Evolutionary conservation across 495 filamentous ascomycete species (phyloP).

Genomic region (Opeltia flavorubescens): DNA sequence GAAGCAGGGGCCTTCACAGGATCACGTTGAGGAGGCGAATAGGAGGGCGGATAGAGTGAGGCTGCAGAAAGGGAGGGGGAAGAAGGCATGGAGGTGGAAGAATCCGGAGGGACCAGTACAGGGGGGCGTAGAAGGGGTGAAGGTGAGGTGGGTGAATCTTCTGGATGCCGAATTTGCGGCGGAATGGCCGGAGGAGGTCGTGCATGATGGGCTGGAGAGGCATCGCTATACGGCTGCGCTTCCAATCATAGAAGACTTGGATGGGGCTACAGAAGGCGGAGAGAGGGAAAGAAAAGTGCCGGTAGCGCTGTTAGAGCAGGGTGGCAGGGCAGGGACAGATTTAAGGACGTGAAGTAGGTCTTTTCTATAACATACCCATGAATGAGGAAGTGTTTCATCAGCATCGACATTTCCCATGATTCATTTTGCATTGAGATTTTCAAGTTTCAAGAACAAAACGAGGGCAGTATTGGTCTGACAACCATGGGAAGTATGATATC

Average conservation of each 20-base stretch:
- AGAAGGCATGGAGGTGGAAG: slow-evolving; percentile 20
- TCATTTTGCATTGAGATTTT: neutral
- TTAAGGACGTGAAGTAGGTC: neutral
- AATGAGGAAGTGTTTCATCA: too few relatives aligned
- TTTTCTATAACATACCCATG: too few relatives aligned
- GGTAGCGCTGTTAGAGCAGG: neutral
- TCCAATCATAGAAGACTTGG: neutral
- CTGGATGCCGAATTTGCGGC: slow-evolving; percentile 50
- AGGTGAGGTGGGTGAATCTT: slow-evolving; percentile 58
- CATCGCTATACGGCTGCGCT: slow-evolving; percentile 16
- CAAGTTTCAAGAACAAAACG: too few relatives aligned
- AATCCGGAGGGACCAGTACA: slow-evolving; percentile 5
- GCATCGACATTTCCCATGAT: too few relatives aligned
- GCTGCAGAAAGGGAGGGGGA: slow-evolving; percentile 21
- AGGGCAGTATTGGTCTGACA: neutral
- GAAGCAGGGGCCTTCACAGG: slow-evolving; percentile 20
- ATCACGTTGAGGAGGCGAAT: slow-evolving; percentile 22
- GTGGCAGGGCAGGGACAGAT: neutral
- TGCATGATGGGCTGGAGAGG: slow-evolving; percentile 38
- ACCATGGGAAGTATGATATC: neutral
- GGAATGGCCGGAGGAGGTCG: slow-evolving; percentile 54
- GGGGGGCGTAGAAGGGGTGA: slow-evolving; percentile 9
- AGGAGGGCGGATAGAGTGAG: neutral
- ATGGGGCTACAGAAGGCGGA: neutral
- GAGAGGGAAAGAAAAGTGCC: neutral